Base-by-base conservation (phyloP, 495 filamentous ascomycete species). In the Cercophora newfieldiana region DNA sequence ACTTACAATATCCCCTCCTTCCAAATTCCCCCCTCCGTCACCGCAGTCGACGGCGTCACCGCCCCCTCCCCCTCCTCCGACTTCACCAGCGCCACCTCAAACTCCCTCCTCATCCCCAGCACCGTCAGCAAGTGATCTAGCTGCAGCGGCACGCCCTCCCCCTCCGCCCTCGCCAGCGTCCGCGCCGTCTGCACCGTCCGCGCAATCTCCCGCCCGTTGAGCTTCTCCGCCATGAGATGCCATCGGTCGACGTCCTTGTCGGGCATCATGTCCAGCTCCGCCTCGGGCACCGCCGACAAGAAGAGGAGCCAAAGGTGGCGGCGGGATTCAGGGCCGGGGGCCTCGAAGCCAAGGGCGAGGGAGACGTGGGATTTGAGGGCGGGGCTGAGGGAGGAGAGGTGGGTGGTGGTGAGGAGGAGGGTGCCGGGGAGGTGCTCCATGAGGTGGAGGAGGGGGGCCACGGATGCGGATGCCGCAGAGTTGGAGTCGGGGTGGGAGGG, bases 311-410 rank as follows among this genome's bases (percentile, higher is more conserved):
- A 78, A 10, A 78, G 73, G 1, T 71, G 63, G 7, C 68, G 71
- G 30, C 75, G 74, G 16, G 70, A 69, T 3, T 74, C 69, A 0
- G 54, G 25, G 8, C 65, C 67, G 0, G 75, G 74, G 7, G 69
- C 71, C 28, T 61, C 57, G 66, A 81, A 81, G 22, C 68, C 67
- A 4, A 80, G 71, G 16, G 77, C 77, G 28, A 81, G 72, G 66
- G 80, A 75, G 47, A 82, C 74, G 16, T 78, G 84, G 47, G 84
- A 84, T 62, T 84, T 81, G 68, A 88, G 86, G 5, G 85, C 80
- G 48, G 82, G 77, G 69, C 86, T 85, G 69, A 87, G 86, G 51
- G 80, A 74, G 21, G 72, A 68, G 21, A 79, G 75, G 31, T 85
- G 84, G 64, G 78, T 83, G 67, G 86, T 82, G n/a, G 83, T 83